Evolutionary conservation across 2,329 filamentous ascomycete species (phyloP).

Genomic region (Seiridium cupressi): DNA sequence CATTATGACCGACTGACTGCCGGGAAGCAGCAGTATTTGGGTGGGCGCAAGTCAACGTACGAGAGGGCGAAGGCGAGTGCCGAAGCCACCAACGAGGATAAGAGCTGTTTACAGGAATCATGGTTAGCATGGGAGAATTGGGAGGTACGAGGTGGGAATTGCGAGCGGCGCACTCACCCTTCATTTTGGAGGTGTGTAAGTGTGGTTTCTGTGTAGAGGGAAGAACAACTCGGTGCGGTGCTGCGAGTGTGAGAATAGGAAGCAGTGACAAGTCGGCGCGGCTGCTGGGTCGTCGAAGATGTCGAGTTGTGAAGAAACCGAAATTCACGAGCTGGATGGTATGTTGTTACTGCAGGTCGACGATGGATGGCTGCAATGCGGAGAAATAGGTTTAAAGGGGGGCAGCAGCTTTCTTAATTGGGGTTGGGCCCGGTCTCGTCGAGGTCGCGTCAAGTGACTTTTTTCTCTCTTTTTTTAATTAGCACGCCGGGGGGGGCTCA

Average conservation of each 20-base stretch:
- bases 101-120: slow-evolving; percentile 60
- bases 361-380: neutral
- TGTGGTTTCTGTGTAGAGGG: neutral
- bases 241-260: slow-evolving; percentile 3
- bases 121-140: slow-evolving; percentile 15
- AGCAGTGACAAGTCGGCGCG: neutral
- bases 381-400: neutral
- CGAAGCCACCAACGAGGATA: slow-evolving; percentile 98
- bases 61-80: slow-evolving; percentile 93
- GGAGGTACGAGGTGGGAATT: neutral
- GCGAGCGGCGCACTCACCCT: slow-evolving; percentile 32
- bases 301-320: neutral
- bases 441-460: neutral
- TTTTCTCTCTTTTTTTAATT: neutral
- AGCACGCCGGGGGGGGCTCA: neutral
- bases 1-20: neutral
- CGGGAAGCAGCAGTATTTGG: neutral
- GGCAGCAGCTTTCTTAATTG: neutral
- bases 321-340: neutral
- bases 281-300: neutral
- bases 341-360: neutral
- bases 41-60: slow-evolving; percentile 50
- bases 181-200: slow-evolving; percentile 28
- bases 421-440: neutral
- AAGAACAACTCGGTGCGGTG: neutral